These are phyloP conservation scores for Ilyonectria destructans DNA, from an alignment of 2,329 filamentous ascomycete genomes.

Conservation along the genomic window DNA sequence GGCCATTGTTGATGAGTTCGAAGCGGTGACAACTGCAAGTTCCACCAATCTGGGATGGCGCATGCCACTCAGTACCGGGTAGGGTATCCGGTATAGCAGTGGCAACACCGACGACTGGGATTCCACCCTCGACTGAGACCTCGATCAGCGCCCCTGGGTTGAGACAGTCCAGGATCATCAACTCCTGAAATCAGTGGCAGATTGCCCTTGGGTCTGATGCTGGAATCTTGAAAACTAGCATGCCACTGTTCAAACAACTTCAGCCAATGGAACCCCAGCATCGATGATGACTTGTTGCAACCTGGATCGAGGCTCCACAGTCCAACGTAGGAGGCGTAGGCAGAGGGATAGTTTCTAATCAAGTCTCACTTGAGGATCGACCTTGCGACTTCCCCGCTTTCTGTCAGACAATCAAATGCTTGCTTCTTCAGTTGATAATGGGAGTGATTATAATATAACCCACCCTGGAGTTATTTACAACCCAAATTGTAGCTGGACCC, in stretches of 20 bases:
- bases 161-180: constrained; percentile 8
- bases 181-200: constrained; percentile 7
- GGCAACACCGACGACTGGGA: constrained; percentile 24
- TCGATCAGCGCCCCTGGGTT: constrained; percentile 17
- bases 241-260: constrained; percentile 1
- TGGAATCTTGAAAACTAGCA: constrained; percentile 9
- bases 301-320: constrained; percentile 8
- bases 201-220: constrained; percentile 5
- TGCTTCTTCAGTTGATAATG: constrained; percentile 1
- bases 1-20: not conserved
- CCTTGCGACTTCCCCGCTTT: constrained; percentile 17
- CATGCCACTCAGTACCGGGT: not conserved
- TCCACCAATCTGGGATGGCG: constrained; percentile 4
- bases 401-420: constrained; percentile 2
- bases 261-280: constrained; percentile 5
- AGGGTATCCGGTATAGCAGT: not conserved
- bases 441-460: too few species aligned
- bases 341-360: constrained; percentile 8
- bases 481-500: too few species aligned
- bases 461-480: too few species aligned
- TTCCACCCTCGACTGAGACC: constrained; percentile 17
- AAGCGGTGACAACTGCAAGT: constrained; percentile 6
- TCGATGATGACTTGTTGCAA: constrained; percentile 2
- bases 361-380: constrained; percentile 4
- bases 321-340: not conserved